Base-by-base conservation (phyloP, 2,329 filamentous ascomycete genomes). In the Neocatenulostroma microsporum region DNA sequence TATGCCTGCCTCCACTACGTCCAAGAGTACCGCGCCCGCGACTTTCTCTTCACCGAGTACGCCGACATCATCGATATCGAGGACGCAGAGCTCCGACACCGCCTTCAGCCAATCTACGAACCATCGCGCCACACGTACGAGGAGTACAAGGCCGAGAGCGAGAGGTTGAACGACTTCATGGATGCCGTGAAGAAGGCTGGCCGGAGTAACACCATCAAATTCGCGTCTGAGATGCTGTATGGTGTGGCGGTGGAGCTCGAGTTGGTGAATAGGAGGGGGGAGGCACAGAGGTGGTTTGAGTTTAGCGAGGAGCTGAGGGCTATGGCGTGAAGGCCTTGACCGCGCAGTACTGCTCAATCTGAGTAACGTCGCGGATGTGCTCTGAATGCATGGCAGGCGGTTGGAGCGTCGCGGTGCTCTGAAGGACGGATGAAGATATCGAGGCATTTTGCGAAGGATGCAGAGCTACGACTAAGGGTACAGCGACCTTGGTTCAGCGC, bases 151-250 rank as follows among this genome's bases (percentile, higher is more conserved):
- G n/a, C 10, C 8, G 30, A 32, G 17, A 20, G 4, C 12, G 14
- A 9, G 30, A 12, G 7, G 12, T 32, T 17, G 30, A 21, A 32
- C 10, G 17, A 13, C 10, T 32, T 20, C 8, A 18, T 23, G 10
- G 30, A 9, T 4, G 13, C 3, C 9, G 19, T 26, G 31, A 15
- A 4, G 20, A 25, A 12, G 25, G 7, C 8, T 5, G 11, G 14
- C 14, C 15, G 23, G 23, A 28, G 28, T 11, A 3, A 19, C 4
- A 28, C 19, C 9, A 5, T 21, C 4, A 3, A 9, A 20, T 19
- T 12, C 14, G 37, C 31, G 26, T 25, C 31, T 14, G 25, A 30
- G 19, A 27, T 10, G n/a, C 21, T 40, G 31, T 8, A 5, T 17
- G 14, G 19, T 8, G 25, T 25, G 20, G 23, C 15, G 26, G 29